Percentiles rank a stretch among this genome's conserved stretches.
Evolutionary conservation across 148 eudicot genomes (phyloP).

Genomic region (Gaultheria prostrata): DNA sequence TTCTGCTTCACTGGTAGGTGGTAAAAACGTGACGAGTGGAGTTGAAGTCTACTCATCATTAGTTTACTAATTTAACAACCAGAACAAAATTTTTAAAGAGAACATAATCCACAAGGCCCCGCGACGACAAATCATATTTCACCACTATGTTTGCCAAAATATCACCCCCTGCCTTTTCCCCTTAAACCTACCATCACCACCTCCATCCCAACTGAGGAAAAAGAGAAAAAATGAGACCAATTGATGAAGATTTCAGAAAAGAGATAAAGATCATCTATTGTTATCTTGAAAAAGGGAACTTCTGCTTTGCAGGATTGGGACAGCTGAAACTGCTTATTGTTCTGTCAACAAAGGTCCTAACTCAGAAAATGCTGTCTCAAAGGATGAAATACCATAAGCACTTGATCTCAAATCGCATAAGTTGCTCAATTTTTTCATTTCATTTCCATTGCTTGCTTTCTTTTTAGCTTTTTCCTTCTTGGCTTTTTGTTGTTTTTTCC

Average conservation of each 20-base stretch:
- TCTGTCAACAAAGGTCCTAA: neutral
- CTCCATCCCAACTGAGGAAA: neutral
- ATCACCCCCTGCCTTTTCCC: neutral
- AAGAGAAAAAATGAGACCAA: neutral
- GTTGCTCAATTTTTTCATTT: neutral
- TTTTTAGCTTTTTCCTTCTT: neutral
- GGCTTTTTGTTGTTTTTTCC: neutral
- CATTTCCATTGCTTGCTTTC: neutral
- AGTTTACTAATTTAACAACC: neutral
- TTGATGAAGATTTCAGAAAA: conserved; percentile 4
- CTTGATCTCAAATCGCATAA: neutral
- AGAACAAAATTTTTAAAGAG: neutral
- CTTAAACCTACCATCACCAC: conserved; percentile 11
- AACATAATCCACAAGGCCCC: neutral
- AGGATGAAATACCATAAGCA: neutral
- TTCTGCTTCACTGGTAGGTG: neutral
- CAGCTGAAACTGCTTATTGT: neutral
- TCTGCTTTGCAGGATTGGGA: neutral
- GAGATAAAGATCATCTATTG: neutral
- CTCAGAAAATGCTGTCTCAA: neutral
- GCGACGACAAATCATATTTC: neutral
- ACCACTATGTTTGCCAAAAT: neutral
- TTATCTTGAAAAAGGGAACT: neutral
- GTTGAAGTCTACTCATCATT: conserved; percentile 8
- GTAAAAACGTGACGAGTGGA: neutral